Base-by-base conservation (phyloP, 148 eudicot species). In the Rheum nobile region DNA sequence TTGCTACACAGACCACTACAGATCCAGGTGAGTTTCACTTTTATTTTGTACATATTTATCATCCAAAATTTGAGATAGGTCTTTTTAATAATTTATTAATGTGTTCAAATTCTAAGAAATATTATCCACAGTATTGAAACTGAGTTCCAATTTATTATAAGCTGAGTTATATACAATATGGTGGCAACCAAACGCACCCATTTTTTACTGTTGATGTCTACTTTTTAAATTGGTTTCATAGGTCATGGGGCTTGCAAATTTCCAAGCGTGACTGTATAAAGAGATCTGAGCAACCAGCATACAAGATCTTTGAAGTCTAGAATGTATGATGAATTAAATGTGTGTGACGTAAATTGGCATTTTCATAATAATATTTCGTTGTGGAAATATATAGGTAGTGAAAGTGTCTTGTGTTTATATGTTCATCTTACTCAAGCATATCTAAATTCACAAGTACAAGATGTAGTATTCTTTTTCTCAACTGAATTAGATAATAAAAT, bases 11-110 rank as follows among this genome's bases (percentile, higher is more conserved):
- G 14, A 90, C 93, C 50, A 80, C 83, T 19, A 44, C 1, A 10
- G 84, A 92, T 71, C 96, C 96, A 79, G 86, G 97, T 92, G 63
- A 82, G 90, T 82, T 4, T 43, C 42, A 47, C 22, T 65, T 17
- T 31, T 32, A 13, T 4, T n/a, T n/a, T 52, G 0, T 71, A 8
- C 13, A 7, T 28, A 10, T 22, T 67, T 19, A 21, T 59, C 11
- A 22, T 24, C 55, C 26, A 0, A 8, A 17, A 50, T n/a, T 50
- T 50, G 3, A 4, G 8, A 54, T 70, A 14, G 11, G 8, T 8
- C 3, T 22, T 34, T 11, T 26, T 67, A 2, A 13, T n/a, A n/a
- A n/a, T n/a, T n/a, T n/a, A n/a, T n/a, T n/a, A n/a, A n/a, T n/a
- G n/a, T n/a, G n/a, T n/a, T n/a, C n/a, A n/a, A n/a, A n/a, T n/a